phyloP scores from a whole-genome alignment of 2,329 filamentous ascomycete genomes.

The Remersonia thermophila region DNA sequence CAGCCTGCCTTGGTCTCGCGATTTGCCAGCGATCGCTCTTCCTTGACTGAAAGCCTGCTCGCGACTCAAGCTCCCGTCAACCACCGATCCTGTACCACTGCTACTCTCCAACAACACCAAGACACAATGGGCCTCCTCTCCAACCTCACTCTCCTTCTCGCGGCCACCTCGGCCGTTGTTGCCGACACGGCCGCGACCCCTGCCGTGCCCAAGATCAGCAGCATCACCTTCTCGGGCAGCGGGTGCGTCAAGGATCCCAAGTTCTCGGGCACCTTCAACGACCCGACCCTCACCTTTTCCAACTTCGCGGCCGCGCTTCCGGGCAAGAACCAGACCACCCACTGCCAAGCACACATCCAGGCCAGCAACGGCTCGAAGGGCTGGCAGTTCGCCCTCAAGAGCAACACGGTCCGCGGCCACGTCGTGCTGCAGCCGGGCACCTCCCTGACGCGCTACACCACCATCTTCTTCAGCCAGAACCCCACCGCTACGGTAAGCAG shows the following conservation, averaged over 20 bases:
- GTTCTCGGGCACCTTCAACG: slow-evolving; percentile 21
- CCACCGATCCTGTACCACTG: not conserved
- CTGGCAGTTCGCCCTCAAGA: slow-evolving; percentile 27
- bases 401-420: slow-evolving; percentile 23
- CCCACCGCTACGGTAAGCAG: slow-evolving; percentile 22
- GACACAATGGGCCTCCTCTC: slow-evolving; percentile 14
- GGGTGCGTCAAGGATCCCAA: slow-evolving; percentile 25
- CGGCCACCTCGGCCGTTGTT: slow-evolving; percentile 14
- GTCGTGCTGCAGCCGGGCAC: slow-evolving; percentile 23
- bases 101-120: not conserved
- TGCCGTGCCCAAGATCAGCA: slow-evolving; percentile 20
- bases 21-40: no score
- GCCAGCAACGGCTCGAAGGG: slow-evolving; percentile 21
- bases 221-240: slow-evolving; percentile 25
- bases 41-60: no score
- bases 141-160: slow-evolving; percentile 12
- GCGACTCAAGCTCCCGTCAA: no score
- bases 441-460: slow-evolving; percentile 23
- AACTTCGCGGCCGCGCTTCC: slow-evolving; percentile 18
- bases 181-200: slow-evolving; percentile 16
- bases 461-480: slow-evolving; percentile 26
- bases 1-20: no score
- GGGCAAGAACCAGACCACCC: slow-evolving; percentile 19
- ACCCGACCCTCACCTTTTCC: slow-evolving; percentile 18
- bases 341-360: slow-evolving; percentile 28